Conservation (phyloP, 139 green algal species). For the Chlamydomonas urium region DNA sequence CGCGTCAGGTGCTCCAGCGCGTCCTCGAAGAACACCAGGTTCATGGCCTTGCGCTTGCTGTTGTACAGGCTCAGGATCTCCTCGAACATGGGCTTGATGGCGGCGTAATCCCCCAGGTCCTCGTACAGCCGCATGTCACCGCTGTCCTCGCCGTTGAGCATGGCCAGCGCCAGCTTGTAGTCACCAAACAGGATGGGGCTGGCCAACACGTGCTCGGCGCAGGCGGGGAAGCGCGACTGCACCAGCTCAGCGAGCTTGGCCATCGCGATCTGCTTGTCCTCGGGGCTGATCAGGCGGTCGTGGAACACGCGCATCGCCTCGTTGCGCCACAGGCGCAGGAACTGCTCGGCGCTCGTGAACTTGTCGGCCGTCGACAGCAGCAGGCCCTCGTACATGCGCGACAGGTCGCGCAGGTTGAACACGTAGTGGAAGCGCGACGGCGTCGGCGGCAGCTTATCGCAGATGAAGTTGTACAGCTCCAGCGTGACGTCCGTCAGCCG, state of each 20-base stretch:
- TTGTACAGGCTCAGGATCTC: conserved; percentile 70
- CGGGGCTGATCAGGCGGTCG: conserved; percentile 53
- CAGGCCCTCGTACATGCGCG: conserved; percentile 48
- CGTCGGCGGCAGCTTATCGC: conserved; percentile 72
- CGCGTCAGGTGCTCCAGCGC: conserved; percentile 78
- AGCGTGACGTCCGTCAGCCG: conserved; percentile 57
- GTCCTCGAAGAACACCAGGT: conserved; percentile 83
- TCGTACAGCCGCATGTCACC: conserved; percentile 62
- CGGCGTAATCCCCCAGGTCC: conserved; percentile 58
- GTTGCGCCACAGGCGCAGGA: conserved; percentile 73
- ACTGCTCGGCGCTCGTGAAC: conserved; percentile 29
- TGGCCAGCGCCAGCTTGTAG: conserved; percentile 42
- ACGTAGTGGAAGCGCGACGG: conserved; percentile 81
- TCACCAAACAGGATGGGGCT: conserved; percentile 80
- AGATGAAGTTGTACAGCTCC: conserved; percentile 72
- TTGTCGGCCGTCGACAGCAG: conserved; percentile 42
- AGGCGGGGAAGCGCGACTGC: conserved; percentile 34
- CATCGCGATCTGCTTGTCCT: conserved; percentile 50
- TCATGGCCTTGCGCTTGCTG: conserved; percentile 64
- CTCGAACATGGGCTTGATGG: conserved; percentile 70
- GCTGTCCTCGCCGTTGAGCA: conserved; percentile 25
- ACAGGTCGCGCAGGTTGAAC: conserved; percentile 82
- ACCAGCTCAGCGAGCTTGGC: conserved; percentile 46
- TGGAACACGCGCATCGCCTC: conserved; percentile 72
- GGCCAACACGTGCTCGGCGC: conserved; percentile 38